Percentiles rank a stretch among this genome's conserved stretches.
Conservation (phyloP, 2,329 filamentous ascomycete species). For the Cadophora sp. region DNA sequence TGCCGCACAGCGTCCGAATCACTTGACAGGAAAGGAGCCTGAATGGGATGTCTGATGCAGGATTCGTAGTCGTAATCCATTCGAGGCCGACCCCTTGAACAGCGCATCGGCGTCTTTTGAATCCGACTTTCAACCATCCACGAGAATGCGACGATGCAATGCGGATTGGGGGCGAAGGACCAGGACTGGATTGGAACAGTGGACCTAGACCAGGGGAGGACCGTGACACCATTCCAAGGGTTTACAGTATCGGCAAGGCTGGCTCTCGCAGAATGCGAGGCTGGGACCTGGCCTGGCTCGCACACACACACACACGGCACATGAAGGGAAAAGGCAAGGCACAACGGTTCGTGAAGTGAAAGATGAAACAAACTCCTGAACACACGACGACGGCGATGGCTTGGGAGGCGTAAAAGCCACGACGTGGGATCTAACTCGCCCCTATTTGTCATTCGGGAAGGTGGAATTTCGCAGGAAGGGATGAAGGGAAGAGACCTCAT, state of each 20-base stretch:
- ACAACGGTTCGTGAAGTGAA: conserved; percentile 8
- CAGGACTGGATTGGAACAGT: no score
- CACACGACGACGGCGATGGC: conserved; percentile 5
- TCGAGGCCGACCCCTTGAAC: background rate
- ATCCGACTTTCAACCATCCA: background rate
- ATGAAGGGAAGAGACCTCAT: background rate
- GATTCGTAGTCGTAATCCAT: conserved; percentile 4
- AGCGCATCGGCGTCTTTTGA: conserved; percentile 8
- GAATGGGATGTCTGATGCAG: background rate
- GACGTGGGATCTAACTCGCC: conserved; percentile 6
- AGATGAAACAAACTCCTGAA: conserved; percentile 15
- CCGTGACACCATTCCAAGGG: conserved; percentile 4
- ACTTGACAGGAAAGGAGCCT: background rate
- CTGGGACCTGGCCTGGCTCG: background rate
- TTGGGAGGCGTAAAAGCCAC: conserved; percentile 15
- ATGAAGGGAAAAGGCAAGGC: background rate
- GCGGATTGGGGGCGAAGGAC: conserved; percentile 15
- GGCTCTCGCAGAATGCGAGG: conserved; percentile 11
- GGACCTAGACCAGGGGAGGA: background rate
- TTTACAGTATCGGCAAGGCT: conserved; percentile 9
- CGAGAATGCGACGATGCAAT: conserved; percentile 12
- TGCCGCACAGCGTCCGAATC: conserved; percentile 8
- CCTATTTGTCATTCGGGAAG: background rate
- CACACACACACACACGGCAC: conserved; percentile 6
- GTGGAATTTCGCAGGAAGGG: background rate